Percentiles rank a stretch among this genome's conserved stretches.
These are phyloP conservation scores for Magnaporthiopsis rhizophila DNA, from an alignment of 2,329 filamentous ascomycete species.

Conservation along the genomic window DNA sequence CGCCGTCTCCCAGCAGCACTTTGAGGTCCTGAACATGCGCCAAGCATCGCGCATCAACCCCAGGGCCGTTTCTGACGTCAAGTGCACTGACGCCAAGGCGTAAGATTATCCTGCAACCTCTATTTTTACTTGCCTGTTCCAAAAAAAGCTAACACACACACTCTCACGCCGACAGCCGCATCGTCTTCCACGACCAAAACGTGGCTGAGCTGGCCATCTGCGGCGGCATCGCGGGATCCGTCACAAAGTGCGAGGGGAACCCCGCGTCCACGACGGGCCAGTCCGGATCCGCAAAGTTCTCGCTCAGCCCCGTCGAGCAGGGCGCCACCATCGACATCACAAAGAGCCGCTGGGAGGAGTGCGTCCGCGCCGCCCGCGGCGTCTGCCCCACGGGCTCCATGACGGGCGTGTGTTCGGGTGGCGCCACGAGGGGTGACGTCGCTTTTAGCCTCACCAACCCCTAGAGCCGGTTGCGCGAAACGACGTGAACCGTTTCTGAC, in stretches of 20 bases:
- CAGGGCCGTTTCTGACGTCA: constrained; percentile 29
- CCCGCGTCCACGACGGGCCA: constrained; percentile 35
- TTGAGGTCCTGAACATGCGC: constrained; percentile 35
- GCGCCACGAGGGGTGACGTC: constrained; percentile 37
- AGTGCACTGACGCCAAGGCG: constrained; percentile 32
- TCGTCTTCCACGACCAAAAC: constrained; percentile 46
- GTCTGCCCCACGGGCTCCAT: constrained; percentile 43
- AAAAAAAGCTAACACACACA: constrained; percentile 7
- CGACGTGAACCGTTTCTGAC: no score
- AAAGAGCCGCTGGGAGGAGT: constrained; percentile 45
- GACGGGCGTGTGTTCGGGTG: constrained; percentile 37
- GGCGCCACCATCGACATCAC: constrained; percentile 44
- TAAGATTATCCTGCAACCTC: constrained; percentile 19
- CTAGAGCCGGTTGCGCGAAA: background rate
- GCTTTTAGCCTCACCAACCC: constrained; percentile 30
- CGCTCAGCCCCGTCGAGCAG: constrained; percentile 29
- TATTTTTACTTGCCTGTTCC: no score
- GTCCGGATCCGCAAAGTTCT: constrained; percentile 40
- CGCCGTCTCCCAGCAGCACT: constrained; percentile 32
- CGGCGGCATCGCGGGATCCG: constrained; percentile 40
- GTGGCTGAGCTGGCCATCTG: constrained; percentile 51
- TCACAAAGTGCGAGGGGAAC: constrained; percentile 35
- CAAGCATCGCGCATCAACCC: constrained; percentile 30
- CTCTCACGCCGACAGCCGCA: constrained; percentile 25
- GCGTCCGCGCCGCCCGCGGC: constrained; percentile 43